Conservation (phyloP, 225 moss, liverwort and hornwort genomes). For the Neckera pumila region DNA sequence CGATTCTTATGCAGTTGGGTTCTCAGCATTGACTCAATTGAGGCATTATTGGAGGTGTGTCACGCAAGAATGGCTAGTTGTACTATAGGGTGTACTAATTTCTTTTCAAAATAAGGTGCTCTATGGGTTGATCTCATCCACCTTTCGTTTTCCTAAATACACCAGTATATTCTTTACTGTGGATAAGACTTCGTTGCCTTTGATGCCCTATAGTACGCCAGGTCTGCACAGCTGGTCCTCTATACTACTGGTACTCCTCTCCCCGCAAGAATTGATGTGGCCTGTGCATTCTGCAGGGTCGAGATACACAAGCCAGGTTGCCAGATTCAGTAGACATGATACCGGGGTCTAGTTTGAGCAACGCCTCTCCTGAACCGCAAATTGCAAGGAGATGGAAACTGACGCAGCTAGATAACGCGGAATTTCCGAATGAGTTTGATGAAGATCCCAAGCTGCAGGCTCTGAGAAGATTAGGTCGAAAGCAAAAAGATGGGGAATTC, state of each 20-base stretch:
- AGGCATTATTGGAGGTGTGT: neutral
- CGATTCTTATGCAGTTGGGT: neutral
- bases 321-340: slow-evolving; percentile 25
- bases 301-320: neutral
- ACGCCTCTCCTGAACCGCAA: slow-evolving; percentile 1
- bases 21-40: neutral
- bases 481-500: neutral
- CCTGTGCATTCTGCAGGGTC: slow-evolving; percentile 12
- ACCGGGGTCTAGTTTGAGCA: slow-evolving; percentile 1
- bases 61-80: neutral
- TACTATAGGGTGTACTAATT: neutral
- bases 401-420: slow-evolving; percentile 33
- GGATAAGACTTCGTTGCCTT: neutral
- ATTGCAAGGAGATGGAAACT: slow-evolving; percentile 8
- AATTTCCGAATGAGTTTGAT: slow-evolving; percentile 9
- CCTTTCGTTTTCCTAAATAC: neutral
- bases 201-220: neutral
- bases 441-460: slow-evolving; percentile 31
- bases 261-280: neutral
- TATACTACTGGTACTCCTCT: neutral
- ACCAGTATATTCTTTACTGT: no score
- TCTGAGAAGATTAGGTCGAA: slow-evolving; percentile 13
- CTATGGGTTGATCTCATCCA: neutral
- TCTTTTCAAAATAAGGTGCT: neutral
- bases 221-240: neutral